These are phyloP conservation scores for Aspergillus aculeatinus DNA, from an alignment of 2,329 filamentous ascomycete genomes.

Conservation along the genomic window DNA sequence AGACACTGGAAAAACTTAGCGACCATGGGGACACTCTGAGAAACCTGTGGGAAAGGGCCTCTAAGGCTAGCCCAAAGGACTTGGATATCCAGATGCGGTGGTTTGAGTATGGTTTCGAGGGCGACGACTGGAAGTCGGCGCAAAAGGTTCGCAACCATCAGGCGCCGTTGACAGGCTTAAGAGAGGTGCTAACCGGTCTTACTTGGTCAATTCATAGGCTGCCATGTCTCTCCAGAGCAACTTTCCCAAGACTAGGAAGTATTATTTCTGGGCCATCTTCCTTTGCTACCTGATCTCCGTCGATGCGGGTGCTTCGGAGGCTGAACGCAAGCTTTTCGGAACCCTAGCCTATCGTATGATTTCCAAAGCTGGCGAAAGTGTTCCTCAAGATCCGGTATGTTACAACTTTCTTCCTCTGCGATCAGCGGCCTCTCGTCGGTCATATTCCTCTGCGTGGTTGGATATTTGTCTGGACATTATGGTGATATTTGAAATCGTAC, in stretches of 20 bases:
- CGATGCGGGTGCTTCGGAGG: slow-evolving; percentile 38
- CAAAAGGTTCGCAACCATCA: slow-evolving; percentile 46
- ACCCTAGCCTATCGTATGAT: slow-evolving; percentile 52
- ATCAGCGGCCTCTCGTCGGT: neutral
- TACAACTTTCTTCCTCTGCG: neutral
- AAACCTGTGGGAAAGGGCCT: slow-evolving; percentile 49
- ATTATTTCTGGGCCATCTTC: slow-evolving; percentile 52
- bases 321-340: slow-evolving; percentile 48
- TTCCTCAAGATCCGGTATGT: slow-evolving; percentile 46
- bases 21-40: slow-evolving; percentile 36
- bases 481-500: slow-evolving; percentile 15
- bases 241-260: slow-evolving; percentile 49
- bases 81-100: slow-evolving; percentile 46
- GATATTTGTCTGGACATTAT: slow-evolving; percentile 17
- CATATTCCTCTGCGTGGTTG: neutral
- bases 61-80: slow-evolving; percentile 45
- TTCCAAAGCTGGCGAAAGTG: slow-evolving; percentile 47
- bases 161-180: neutral
- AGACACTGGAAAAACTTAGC: slow-evolving; percentile 39
- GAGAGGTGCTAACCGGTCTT: neutral
- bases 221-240: slow-evolving; percentile 52
- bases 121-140: slow-evolving; percentile 47
- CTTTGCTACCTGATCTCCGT: slow-evolving; percentile 44
- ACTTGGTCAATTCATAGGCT: slow-evolving; percentile 35
- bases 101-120: slow-evolving; percentile 45